Conservation (phyloP, 306 rosid species). For the Aeschynomene evenia region DNA sequence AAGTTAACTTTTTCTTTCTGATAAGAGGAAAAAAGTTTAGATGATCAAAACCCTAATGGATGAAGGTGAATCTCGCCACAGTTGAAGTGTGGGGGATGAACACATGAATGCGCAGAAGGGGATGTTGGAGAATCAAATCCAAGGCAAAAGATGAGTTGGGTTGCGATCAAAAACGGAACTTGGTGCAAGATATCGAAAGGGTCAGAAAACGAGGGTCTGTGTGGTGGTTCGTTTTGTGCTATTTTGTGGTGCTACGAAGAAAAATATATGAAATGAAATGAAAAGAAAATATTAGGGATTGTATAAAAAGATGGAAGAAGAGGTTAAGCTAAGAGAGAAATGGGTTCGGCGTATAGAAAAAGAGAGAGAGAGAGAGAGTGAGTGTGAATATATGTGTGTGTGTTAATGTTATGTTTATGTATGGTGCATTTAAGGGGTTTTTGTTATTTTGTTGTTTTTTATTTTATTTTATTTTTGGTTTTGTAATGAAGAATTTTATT, state of each 20-base stretch:
- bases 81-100: conserved; percentile 46
- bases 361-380: background rate
- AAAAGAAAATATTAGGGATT: conserved; percentile 41
- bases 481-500: conserved; percentile 21
- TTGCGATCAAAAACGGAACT: conserved; percentile 56
- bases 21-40: conserved; percentile 20
- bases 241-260: background rate
- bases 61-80: conserved; percentile 43
- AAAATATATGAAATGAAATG: background rate
- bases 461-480: background rate
- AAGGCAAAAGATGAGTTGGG: conserved; percentile 30
- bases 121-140: conserved; percentile 36
- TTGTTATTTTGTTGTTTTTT: background rate
- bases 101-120: conserved; percentile 33
- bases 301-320: conserved; percentile 14
- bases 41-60: conserved; percentile 53
- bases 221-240: background rate
- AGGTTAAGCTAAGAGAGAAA: conserved; percentile 28
- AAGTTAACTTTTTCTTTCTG: background rate
- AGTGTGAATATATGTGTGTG: background rate
- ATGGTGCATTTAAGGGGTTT: conserved; percentile 38
- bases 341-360: conserved; percentile 43
- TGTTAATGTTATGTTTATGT: conserved; percentile 5
- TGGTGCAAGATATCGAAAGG: conserved; percentile 40
- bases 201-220: conserved; percentile 29